Percentiles rank a stretch among this genome's conserved stretches.
Evolutionary conservation across 805 yeast species (phyloP).

Genomic region (Pichia cabralensis): DNA sequence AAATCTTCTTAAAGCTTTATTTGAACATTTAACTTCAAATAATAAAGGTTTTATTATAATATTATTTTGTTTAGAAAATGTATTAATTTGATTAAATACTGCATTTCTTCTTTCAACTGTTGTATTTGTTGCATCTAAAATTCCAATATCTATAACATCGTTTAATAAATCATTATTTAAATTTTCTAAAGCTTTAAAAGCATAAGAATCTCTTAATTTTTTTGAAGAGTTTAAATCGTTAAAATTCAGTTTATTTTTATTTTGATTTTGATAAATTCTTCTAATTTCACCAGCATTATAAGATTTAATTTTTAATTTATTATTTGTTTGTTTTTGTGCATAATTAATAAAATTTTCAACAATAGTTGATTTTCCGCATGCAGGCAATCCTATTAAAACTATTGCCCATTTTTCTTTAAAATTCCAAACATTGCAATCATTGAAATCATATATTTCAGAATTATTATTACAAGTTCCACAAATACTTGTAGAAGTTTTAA

Average conservation of each 20-base stretch:
- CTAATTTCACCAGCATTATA: slow-evolving; percentile 47
- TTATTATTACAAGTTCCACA: slow-evolving; percentile 1
- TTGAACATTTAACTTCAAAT: slow-evolving; percentile 51
- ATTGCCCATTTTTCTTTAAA: slow-evolving; percentile 22
- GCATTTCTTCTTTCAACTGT: slow-evolving; percentile 48
- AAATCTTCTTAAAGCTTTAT: slow-evolving; percentile 39
- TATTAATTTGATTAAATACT: slow-evolving; percentile 43
- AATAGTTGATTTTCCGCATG: slow-evolving; percentile 73
- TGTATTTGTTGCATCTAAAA: slow-evolving; percentile 64
- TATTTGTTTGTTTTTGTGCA: slow-evolving; percentile 10
- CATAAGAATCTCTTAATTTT: slow-evolving; percentile 79
- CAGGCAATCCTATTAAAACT: slow-evolving; percentile 74
- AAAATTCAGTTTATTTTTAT: slow-evolving; percentile 18
- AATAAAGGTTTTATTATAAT: slow-evolving; percentile 38
- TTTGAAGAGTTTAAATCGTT: slow-evolving; percentile 33
- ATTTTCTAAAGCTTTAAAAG: slow-evolving; percentile 81
- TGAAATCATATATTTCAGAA: neutral
- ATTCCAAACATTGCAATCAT: slow-evolving; percentile 4
- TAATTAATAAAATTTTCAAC: slow-evolving; percentile 21
- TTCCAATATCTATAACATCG: slow-evolving; percentile 84
- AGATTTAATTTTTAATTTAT: slow-evolving; percentile 19
- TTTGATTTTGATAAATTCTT: slow-evolving; percentile 25
- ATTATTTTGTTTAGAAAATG: slow-evolving; percentile 37
- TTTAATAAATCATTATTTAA: slow-evolving; percentile 61
- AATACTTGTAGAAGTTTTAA: slow-evolving; percentile 1